Evolutionary conservation across 2,329 filamentous ascomycete species (phyloP), one percentile per base, ranked within the genome.

Genomic region (Aureobasidium sp.): DNA sequence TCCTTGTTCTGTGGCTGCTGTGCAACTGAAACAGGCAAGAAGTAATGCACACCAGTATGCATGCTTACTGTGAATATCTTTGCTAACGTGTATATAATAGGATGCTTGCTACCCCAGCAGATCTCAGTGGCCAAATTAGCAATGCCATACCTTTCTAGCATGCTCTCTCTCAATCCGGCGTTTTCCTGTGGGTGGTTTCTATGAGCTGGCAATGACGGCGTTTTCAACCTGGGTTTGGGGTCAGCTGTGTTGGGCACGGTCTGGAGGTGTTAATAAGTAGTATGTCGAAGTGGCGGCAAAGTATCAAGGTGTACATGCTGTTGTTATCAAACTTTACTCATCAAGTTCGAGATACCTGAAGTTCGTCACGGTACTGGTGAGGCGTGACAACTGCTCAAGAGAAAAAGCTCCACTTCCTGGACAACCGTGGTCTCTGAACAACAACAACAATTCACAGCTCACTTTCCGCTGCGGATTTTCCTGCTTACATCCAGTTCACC

Each of bases 1-100:
- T 68, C 72, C 5, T 65, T 75, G 7, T 67, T 75, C 62, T 75
- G 73, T 61, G 71, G 73, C 31, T 75, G 73, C 66, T 74, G 73
- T 56, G 68, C 68, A 6, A 74, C 71, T 11, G 72, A 75, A 36
- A 66, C 70, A 9, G 72, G 72, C 36, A 74, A 74, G 65, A 71
- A 67, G 67, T 66, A 55, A 59, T 42, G 9, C 4, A 27, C 36
- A 29, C 2, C 44, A 25, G 15, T 9, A 20, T 3, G 31, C 11
- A 44, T 62, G 31, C 20, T 4, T 34, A 15, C 1, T 2, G 15
- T 41, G 36, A 29, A 29, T 14, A 49, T 8, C 12, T 20, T 53
- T 31, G 45, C 39, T 45, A 15, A 56, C 31, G 22, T 3, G 51
- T 27, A 8, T 2, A 83, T 14, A 2, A 57, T 37, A 71, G 68